phyloP scores from a whole-genome alignment of 73 alveolate species.

The Paramecium tetraurelia region DNA sequence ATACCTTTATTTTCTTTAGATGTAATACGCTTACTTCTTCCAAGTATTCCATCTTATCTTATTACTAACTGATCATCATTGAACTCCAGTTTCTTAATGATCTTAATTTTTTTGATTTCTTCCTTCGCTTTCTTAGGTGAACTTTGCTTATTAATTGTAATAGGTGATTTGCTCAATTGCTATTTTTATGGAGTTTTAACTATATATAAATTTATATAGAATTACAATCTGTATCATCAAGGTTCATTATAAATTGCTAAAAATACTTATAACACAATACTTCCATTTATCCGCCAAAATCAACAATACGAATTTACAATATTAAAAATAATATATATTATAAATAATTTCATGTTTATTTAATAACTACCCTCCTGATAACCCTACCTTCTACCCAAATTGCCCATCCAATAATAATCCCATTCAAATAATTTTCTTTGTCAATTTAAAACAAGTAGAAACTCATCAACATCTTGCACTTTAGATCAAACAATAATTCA shows the following conservation, averaged over 20 bases:
- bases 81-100: background rate
- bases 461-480: conserved; percentile 4
- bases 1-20: background rate
- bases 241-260: conserved; percentile 23
- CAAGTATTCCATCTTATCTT: conserved; percentile 12
- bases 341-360: background rate
- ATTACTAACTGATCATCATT: background rate
- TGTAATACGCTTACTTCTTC: background rate
- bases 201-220: background rate
- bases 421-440: background rate
- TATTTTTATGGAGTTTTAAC: background rate
- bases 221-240: background rate
- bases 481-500: background rate
- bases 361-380: background rate
- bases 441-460: background rate
- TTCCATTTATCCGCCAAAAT: conserved; percentile 34
- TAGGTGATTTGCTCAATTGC: background rate
- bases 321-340: background rate
- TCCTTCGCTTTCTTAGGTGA: background rate
- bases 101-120: background rate
- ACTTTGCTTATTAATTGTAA: background rate
- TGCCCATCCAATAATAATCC: background rate
- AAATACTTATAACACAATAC: background rate
- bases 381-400: background rate
- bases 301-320: background rate